Base-by-base conservation (phyloP, 2,329 filamentous ascomycete species). In the Fusarium xylarioides region DNA sequence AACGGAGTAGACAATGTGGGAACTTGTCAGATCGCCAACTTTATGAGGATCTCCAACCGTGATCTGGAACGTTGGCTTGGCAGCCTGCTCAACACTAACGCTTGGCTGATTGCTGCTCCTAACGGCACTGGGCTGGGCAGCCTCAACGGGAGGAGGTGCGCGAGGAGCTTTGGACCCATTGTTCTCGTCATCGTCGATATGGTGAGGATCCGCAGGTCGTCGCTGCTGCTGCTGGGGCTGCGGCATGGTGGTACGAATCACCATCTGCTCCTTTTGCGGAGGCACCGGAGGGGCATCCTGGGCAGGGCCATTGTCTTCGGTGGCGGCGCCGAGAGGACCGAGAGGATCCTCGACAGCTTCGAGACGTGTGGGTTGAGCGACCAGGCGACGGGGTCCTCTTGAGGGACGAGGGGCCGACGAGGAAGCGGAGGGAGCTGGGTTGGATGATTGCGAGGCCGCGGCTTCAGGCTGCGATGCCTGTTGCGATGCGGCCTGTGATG, bases 1-100 rank as follows among this genome's bases (percentile, higher is more conserved):
- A 73, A 99, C 96, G 77, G 94, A 94, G 84, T 99, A 99, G 53
- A 98, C 96, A 73, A 97, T 99, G 82, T 99, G 96, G 72, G 95
- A 97, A 82, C 93, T 97, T 14, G 96, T 98, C 81, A 98, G 83
- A 83, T 98, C 96, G 67, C 96, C 96, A 75, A 99, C 95, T 85
- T 98, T 99, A 84, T 98, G 95, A 62, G 96, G 96, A 83, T 99
- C 96, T 65, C 96, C 96, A 28, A 99, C 96, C 6, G 89, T 91
- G 78, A 99, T 98, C 55, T 93, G 86, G 82, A 98, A 99, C 46
- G 86, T 92, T 10, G 96, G 96, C 83, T 97, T 97, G 35, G 95
- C 92, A 52, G 96, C 96, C 84, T 97, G 93, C 82, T 98, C 95
- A 63, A 98, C 86, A 81, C 93, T 97, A 74, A 98, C 90, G 80